Conservation (phyloP, 2,329 filamentous ascomycete species). For the Penicillium corylophilum region DNA sequence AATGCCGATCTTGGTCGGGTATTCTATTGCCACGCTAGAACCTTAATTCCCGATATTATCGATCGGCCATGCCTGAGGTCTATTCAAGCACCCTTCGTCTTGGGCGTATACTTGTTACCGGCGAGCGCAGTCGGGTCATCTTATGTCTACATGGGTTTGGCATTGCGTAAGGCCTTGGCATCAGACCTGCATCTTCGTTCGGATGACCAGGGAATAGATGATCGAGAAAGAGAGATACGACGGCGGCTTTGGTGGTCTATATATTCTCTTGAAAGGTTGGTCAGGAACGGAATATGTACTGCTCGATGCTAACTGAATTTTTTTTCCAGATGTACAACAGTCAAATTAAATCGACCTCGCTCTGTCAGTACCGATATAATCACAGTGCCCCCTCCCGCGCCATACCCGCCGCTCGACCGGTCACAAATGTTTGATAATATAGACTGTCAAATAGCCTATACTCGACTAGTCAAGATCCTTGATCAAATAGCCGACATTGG, state of each 20-base stretch:
- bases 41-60: conserved; percentile 36
- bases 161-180: conserved; percentile 54
- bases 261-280: conserved; percentile 35
- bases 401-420: conserved; percentile 8
- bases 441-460: conserved; percentile 33
- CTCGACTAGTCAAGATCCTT: conserved; percentile 29
- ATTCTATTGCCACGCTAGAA: conserved; percentile 32
- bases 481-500: conserved; percentile 29
- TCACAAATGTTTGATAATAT: conserved; percentile 35
- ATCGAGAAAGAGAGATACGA: conserved; percentile 48
- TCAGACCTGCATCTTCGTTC: conserved; percentile 46
- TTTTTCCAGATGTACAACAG: conserved; percentile 19
- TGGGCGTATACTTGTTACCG: conserved; percentile 40
- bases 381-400: conserved; percentile 10
- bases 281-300: conserved; percentile 10
- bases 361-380: conserved; percentile 13
- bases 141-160: conserved; percentile 44
- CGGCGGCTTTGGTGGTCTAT: conserved; percentile 54
- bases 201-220: conserved; percentile 33
- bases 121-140: conserved; percentile 36
- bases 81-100: conserved; percentile 34
- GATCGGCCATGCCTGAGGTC: conserved; percentile 32
- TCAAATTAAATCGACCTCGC: conserved; percentile 17
- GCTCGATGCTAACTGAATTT: conserved; percentile 22
- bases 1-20: conserved; percentile 29